These are phyloP conservation scores for Neonectria neomacrospora DNA, from an alignment of 2,329 filamentous ascomycete species.

Conservation along the genomic window DNA sequence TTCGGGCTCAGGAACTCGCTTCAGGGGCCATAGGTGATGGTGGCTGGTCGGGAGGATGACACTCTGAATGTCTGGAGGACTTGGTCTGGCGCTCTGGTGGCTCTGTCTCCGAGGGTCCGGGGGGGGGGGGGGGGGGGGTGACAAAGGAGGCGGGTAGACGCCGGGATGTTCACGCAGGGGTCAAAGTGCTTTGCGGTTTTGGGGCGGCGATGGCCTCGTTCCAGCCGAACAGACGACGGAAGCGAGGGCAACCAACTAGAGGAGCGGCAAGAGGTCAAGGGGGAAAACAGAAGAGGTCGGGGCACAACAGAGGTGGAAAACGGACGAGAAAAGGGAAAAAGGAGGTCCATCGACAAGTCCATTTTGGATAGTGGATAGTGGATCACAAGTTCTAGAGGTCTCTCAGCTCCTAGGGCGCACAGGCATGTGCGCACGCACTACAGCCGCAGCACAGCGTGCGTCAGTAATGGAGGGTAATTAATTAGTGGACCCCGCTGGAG, in stretches of 20 bases:
- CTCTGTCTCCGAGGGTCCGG: not conserved
- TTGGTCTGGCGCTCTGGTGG: not conserved
- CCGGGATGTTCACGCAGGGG: conserved; percentile 13
- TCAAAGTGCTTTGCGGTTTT: conserved; percentile 1
- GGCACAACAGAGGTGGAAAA: conserved; percentile 19
- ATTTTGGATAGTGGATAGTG: conserved; percentile 35
- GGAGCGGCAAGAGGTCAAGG: not conserved
- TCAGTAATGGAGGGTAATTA: not conserved
- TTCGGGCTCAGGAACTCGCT: conserved; percentile 28
- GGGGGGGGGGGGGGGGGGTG: not conserved
- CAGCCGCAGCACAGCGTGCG: conserved; percentile 1
- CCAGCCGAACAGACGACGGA: conserved; percentile 1
- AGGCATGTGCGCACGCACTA: conserved; percentile 4
- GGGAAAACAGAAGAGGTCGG: conserved; percentile 38
- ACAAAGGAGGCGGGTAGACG: conserved; percentile 24
- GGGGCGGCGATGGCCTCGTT: conserved; percentile 8
- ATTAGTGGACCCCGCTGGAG: conserved; percentile 7
- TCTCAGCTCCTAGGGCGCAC: not conserved
- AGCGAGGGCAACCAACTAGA: conserved; percentile 5
- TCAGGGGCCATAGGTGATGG: conserved; percentile 33
- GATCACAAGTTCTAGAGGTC: conserved; percentile 37
- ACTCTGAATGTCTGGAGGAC: conserved; percentile 15
- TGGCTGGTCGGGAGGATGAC: conserved; percentile 26
- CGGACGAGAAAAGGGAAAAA: conserved; percentile 33
- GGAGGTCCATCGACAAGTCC: conserved; percentile 41